Evolutionary conservation across 2,329 filamentous ascomycete species (phyloP).

Genomic region (Daldinia sp.): DNA sequence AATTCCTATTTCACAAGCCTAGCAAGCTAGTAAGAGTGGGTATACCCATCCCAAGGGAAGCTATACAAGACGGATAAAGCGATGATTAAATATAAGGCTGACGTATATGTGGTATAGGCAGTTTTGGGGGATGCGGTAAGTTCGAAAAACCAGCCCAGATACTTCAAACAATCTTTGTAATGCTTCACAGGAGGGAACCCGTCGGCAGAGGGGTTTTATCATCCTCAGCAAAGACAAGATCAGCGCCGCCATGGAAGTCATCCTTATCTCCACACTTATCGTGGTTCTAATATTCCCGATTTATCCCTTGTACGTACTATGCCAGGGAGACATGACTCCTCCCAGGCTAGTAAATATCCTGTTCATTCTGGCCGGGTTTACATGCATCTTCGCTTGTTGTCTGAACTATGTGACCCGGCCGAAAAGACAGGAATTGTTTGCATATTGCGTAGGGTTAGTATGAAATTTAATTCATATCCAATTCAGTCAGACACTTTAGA

Average conservation of each 20-base stretch:
- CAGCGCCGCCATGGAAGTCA: background rate
- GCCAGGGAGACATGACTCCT: slow-evolving; percentile 18
- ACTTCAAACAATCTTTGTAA: background rate
- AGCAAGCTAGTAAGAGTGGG: slow-evolving; percentile 7
- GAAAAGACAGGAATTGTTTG: slow-evolving; percentile 29
- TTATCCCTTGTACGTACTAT: slow-evolving; percentile 23
- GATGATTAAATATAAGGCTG: background rate
- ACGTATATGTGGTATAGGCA: background rate
- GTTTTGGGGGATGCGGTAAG: slow-evolving; percentile 9
- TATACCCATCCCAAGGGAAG: background rate
- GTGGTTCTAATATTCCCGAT: slow-evolving; percentile 18
- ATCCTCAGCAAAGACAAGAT: background rate
- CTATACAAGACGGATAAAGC: background rate
- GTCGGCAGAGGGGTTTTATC: background rate
- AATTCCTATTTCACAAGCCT: slow-evolving; percentile 4
- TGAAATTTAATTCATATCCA: too few species aligned
- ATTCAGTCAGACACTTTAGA: background rate
- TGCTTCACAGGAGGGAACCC: background rate
- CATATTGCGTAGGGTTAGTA: slow-evolving; percentile 26
- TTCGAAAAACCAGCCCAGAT: background rate
- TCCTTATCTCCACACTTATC: slow-evolving; percentile 12
- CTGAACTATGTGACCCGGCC: slow-evolving; percentile 20
- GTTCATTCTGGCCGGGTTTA: slow-evolving; percentile 26
- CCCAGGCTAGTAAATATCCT: slow-evolving; percentile 13
- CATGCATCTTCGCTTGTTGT: slow-evolving; percentile 13